Conservation (phyloP, 345 rosid genomes). For the Corchorus capsularis region DNA sequence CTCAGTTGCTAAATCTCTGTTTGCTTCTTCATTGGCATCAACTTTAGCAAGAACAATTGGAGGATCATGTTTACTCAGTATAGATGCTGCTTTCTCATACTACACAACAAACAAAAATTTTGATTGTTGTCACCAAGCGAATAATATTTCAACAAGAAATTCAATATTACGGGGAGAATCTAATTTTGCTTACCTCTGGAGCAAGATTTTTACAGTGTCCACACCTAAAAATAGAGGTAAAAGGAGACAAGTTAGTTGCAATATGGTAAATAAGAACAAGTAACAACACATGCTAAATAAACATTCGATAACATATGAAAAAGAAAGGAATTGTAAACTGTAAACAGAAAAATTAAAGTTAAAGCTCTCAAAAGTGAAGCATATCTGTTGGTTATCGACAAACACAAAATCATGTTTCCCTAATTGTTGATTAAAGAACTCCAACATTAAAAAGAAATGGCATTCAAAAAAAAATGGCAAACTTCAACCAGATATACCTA, state of each 20-base stretch:
- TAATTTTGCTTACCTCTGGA: constrained; percentile 64
- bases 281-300: background rate
- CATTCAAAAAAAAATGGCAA: no score
- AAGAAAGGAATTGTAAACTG: background rate
- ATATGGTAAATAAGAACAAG: background rate
- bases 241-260: background rate
- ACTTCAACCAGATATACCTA: no score
- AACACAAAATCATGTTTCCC: background rate
- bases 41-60: constrained; percentile 78
- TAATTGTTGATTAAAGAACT: background rate
- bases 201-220: constrained; percentile 96
- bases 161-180: background rate
- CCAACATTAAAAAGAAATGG: no score
- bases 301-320: background rate
- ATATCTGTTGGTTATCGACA: no score
- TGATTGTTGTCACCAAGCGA: background rate
- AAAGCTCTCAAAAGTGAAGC: background rate
- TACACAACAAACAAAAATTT: constrained; percentile 27
- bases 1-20: constrained; percentile 58
- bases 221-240: constrained; percentile 56
- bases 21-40: constrained; percentile 78
- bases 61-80: constrained; percentile 66
- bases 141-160: background rate
- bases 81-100: constrained; percentile 96
- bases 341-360: background rate